Percentiles rank a stretch among this genome's conserved stretches.
Evolutionary conservation across 306 rosid genomes (phyloP).

Genomic region (Cicer arietinum): DNA sequence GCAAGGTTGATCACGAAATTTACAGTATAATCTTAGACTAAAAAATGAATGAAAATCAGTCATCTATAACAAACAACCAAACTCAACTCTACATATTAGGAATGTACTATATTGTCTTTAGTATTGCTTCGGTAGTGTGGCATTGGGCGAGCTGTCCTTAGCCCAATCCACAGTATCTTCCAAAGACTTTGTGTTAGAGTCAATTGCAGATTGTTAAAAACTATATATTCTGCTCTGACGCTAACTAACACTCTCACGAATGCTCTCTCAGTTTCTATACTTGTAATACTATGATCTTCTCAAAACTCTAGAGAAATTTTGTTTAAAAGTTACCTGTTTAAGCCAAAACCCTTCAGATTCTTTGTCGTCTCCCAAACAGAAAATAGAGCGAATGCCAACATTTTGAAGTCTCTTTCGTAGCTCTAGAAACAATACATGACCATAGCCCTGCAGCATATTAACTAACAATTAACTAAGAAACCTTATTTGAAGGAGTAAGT

Average conservation of each 20-base stretch:
- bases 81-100: neutral
- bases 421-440: conserved; percentile 68
- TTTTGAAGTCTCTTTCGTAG: conserved; percentile 68
- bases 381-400: conserved; percentile 78
- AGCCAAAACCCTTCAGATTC: conserved; percentile 94
- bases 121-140: neutral
- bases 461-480: conserved; percentile 38
- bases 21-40: conserved; percentile 24
- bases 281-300: conserved; percentile 9
- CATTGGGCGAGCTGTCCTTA: neutral
- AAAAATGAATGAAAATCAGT: conserved; percentile 27
- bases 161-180: too few species aligned
- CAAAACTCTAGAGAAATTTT: conserved; percentile 27
- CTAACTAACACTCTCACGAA: neutral
- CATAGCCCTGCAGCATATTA: conserved; percentile 70
- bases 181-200: neutral
- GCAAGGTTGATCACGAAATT: neutral
- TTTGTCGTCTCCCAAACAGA: conserved; percentile 88
- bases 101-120: neutral
- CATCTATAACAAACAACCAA: conserved; percentile 14
- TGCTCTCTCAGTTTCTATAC: conserved; percentile 1
- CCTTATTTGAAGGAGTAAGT: conserved; percentile 6
- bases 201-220: neutral
- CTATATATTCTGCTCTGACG: neutral
- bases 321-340: conserved; percentile 66